Percentiles rank a stretch among this genome's conserved stretches.
phyloP scores from a whole-genome alignment of 23 red algal species.

The Gracilaria domingensis region DNA sequence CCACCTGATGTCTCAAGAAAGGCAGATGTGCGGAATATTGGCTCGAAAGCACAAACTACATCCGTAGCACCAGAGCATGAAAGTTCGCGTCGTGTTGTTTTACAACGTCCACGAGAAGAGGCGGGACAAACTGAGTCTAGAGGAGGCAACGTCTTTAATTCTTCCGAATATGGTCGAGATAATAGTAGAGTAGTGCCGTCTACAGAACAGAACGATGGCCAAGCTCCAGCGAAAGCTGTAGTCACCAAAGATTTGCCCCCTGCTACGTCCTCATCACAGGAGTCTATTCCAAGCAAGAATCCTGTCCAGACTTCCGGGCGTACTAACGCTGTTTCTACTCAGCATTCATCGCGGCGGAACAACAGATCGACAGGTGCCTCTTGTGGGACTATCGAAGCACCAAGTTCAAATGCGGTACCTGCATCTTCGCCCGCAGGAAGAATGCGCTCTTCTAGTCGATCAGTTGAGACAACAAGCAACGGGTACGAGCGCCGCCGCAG shows the following conservation, averaged over 20 bases:
- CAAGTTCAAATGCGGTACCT: neutral
- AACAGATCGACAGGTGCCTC: neutral
- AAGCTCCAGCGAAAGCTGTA: neutral
- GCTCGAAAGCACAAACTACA: neutral
- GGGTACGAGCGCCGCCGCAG: neutral
- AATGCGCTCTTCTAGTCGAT: neutral
- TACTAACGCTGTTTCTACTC: neutral
- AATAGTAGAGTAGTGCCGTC: too few species aligned
- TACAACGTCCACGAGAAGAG: slow-evolving; percentile 36
- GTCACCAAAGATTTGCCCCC: neutral
- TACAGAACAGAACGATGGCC: neutral
- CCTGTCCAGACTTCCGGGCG: neutral
- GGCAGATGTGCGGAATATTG: neutral
- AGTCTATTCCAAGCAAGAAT: neutral
- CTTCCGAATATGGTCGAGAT: neutral
- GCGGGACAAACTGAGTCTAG: neutral
- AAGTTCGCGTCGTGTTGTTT: slow-evolving; percentile 24
- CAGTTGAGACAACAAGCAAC: neutral
- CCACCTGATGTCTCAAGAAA: neutral
- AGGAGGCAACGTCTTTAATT: too few species aligned
- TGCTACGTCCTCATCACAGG: neutral
- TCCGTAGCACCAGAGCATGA: neutral
- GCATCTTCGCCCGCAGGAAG: neutral
- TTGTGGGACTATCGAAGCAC: neutral
- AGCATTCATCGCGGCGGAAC: neutral